Evolutionary conservation across 495 filamentous ascomycete genomes (phyloP), one percentile per base, ranked within the genome.

Genomic region (Pyrenula aspistea): DNA sequence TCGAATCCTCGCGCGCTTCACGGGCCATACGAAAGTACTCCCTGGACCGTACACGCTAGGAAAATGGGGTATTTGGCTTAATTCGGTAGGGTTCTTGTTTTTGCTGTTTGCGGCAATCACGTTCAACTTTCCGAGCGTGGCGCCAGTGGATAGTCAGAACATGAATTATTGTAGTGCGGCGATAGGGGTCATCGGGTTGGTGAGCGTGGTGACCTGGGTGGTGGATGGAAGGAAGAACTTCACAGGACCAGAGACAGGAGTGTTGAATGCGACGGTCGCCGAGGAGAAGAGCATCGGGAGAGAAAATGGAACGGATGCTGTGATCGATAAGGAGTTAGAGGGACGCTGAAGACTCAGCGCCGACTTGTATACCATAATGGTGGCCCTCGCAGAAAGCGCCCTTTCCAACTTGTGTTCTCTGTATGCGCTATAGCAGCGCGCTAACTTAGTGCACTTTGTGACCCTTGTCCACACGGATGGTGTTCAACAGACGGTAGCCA

Each of bases 161-260:
- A 83, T 83, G 80, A 83, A 83, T 55, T 82, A 83, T 59, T 80
- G 78, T 0, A 75, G 69, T 48, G 79, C 80, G 15, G 78, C 80
- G 0, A 69, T 81, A 56, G 80, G 79, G 1, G 67, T 79, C 8
- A 73, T 81, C 54, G 78, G 66, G 51, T 57, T 82, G 19, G 70
- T 83, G 22, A 75, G 71, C 31, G 12, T 73, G 0, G 57, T 79
- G 2, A 81, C 78, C 0, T 83, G 80, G 80, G 51, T 79, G 11
- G 74, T 72, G 2, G 77, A 73, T 11, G 80, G 77, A 0, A 56
- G 71, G 50, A 76, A 74, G 58, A 57, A 70, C 2, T 83, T 81
- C 56, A 77, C 73, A 3, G 79, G 79, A 0, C 79, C 79, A 2
- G 63, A 61, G 25, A 62, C 58, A 36, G 59, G 56, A 24, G 53